phyloP scores from a whole-genome alignment of 108 stramenopile genomes.

The Epithemia pelagica region DNA sequence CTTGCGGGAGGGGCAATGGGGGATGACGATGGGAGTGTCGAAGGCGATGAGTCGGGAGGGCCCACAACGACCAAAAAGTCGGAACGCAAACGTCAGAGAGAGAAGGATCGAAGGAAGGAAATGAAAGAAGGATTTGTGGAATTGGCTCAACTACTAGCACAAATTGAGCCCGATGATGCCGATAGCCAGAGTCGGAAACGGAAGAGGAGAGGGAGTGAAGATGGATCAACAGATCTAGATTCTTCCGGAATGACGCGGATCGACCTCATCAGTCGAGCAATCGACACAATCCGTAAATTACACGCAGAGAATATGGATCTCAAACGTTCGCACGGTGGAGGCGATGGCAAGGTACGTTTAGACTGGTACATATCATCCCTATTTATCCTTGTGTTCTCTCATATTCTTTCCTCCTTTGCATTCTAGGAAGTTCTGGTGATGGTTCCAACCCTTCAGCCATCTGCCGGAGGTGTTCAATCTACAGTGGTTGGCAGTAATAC shows the following conservation, averaged over 20 bases:
- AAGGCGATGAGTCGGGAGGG: constrained; percentile 9
- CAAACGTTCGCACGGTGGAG: constrained; percentile 11
- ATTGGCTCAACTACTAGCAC: constrained; percentile 51
- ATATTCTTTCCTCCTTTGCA: no score
- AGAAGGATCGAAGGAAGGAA: constrained; percentile 72
- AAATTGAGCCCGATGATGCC: constrained; percentile 45
- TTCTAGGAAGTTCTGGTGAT: constrained; percentile 34
- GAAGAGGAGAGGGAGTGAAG: constrained; percentile 16
- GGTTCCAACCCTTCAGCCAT: constrained; percentile 35
- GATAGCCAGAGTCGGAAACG: constrained; percentile 19
- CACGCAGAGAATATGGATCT: constrained; percentile 40
- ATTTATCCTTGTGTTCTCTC: no score
- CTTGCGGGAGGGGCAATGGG: no score
- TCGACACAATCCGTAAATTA: constrained; percentile 27
- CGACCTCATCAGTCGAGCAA: constrained; percentile 31
- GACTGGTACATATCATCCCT: no score
- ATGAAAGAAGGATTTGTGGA: constrained; percentile 67
- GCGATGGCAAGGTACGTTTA: constrained; percentile 4
- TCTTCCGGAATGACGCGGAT: constrained; percentile 33
- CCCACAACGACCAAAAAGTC: constrained; percentile 12
- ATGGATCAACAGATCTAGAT: constrained; percentile 11
- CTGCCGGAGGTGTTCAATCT: constrained; percentile 1
- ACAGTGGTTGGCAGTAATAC: background rate
- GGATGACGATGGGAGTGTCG: constrained; percentile 2
- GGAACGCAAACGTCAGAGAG: constrained; percentile 74